phyloP scores from a whole-genome alignment of 345 rosid species.

The Psidium friedrichsthalianum region DNA sequence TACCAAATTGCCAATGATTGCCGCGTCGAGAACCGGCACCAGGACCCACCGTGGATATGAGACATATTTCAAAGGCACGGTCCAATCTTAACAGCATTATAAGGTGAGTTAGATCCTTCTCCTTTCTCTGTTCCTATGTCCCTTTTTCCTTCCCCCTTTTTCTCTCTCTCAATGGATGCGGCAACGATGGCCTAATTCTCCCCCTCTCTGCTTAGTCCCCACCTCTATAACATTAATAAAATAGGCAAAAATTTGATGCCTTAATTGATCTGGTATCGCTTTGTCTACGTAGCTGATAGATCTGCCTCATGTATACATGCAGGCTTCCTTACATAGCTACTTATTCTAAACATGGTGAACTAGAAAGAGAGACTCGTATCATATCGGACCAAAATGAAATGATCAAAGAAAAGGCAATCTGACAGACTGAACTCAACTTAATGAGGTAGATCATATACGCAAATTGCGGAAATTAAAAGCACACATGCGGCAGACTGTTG shows the following conservation, averaged over 20 bases:
- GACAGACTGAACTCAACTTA: neutral
- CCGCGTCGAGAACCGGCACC: accelerated
- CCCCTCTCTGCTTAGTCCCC: neutral
- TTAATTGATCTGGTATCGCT: neutral
- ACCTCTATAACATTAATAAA: neutral
- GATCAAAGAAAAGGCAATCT: neutral
- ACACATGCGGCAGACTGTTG: neutral
- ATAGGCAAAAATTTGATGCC: neutral
- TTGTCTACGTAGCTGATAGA: neutral
- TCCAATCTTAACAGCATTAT: too few relatives aligned
- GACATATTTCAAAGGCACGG: too few relatives aligned
- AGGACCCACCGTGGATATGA: too few relatives aligned
- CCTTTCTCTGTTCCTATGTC: neutral
- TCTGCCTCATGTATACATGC: too few relatives aligned
- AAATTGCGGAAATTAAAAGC: neutral
- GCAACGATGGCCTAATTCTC: neutral
- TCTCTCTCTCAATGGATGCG: neutral
- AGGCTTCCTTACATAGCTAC: too few relatives aligned
- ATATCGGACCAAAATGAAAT: neutral
- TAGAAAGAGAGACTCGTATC: too few relatives aligned
- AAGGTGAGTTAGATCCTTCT: neutral
- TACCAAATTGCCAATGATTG: neutral
- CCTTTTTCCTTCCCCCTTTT: neutral
- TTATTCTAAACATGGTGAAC: too few relatives aligned
- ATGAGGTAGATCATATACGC: neutral